Evolutionary conservation across 2,329 filamentous ascomycete species (phyloP), one percentile per base, ranked within the genome.

Genomic region (Fusarium aywerte): DNA sequence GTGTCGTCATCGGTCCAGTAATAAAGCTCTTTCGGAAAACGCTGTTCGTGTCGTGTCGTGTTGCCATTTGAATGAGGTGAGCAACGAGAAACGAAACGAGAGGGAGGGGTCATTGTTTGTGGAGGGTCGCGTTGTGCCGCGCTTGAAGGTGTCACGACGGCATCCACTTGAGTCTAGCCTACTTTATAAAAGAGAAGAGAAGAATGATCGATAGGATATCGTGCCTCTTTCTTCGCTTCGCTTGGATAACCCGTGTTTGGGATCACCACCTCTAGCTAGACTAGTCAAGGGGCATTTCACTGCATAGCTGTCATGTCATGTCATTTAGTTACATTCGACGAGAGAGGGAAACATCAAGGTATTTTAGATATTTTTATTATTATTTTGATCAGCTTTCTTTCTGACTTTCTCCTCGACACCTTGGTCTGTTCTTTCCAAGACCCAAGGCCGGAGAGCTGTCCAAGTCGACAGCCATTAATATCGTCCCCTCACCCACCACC

Each of bases 401-500:
- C 35, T 53, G 9, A 20, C 21, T 45, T 59, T 52, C 65, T 71
- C 68, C 62, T 70, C 67, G 64, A 23, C 67, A 53, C 68, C 68
- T 57, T 51, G 65, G 32, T 47, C 20, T 11, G 1, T 9, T 29
- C 33, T 35, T 33, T 25, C 16, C 39, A 54, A 40, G 21, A 47
- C 15, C 13, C 64, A 43, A 68, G 67, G 67, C 67, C 62, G 67
- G 68, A 70, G 67, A 67, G 65, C 68, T 70, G 67, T 60, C 58
- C 58, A 62, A 49, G 40, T 56, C 36, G 61, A 69, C 62, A 69
- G 56, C 65, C 65, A 69, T 65, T 52, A 61, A 39, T 44, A 49
- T 56, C 55, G 36, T 54, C 67, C 58, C 69, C 65, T 57, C 53
- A 57, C n/a, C 67, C 52, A 61, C 69, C 54, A 21, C 69, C 65